phyloP scores from a whole-genome alignment of 2,329 filamentous ascomycete species.

The Neospermospora avenae region DNA sequence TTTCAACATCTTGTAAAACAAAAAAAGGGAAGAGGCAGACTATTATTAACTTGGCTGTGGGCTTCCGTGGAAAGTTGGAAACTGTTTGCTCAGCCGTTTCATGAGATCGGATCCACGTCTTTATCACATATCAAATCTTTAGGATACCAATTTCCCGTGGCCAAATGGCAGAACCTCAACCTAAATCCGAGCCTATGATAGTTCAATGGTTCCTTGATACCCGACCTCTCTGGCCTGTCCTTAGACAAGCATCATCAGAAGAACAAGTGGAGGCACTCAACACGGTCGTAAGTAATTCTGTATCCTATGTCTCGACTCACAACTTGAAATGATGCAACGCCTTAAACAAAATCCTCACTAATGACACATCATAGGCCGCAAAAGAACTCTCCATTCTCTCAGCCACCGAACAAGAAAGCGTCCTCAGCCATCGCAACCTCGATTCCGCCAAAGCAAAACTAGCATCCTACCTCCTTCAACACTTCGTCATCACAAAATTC shows the following conservation, averaged over 20 bases:
- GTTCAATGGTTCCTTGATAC: conserved; percentile 64
- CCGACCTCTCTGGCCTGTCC: conserved; percentile 51
- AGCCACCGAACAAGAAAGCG: conserved; percentile 51
- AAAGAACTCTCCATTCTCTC: conserved; percentile 51
- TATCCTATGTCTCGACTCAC: too few relatives aligned
- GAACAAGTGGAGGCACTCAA: too few relatives aligned
- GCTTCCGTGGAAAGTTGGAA: too few relatives aligned
- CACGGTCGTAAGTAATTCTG: conserved; percentile 25
- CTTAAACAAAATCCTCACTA: conserved; percentile 2
- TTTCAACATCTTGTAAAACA: too few relatives aligned
- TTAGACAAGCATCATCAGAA: conserved; percentile 38
- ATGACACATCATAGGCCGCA: too few relatives aligned
- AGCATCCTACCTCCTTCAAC: conserved; percentile 71
- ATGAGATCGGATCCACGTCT: too few relatives aligned
- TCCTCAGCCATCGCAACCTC: conserved; percentile 62
- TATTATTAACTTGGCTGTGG: too few relatives aligned
- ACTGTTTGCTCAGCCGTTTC: too few relatives aligned
- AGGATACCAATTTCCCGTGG: too few relatives aligned
- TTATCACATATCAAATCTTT: too few relatives aligned
- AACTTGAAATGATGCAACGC: background rate
- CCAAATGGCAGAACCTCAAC: too few relatives aligned
- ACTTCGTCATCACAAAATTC: conserved; percentile 60
- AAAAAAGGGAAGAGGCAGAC: too few relatives aligned
- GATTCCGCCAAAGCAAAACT: conserved; percentile 73
- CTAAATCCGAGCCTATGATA: conserved; percentile 39